Evolutionary conservation across 441 rosid species (phyloP).

Genomic region (Dalechampia spathulata): DNA sequence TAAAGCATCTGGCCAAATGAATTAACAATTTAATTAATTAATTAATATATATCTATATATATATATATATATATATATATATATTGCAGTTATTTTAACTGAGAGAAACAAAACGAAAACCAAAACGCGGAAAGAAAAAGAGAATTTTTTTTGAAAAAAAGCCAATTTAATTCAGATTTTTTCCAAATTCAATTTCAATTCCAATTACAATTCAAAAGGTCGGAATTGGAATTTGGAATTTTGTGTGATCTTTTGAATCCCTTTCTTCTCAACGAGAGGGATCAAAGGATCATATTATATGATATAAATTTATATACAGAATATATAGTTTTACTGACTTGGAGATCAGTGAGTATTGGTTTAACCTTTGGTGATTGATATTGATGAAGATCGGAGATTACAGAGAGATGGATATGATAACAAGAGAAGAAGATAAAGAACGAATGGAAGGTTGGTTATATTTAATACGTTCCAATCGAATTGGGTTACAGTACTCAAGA

Average conservation of each 20-base stretch:
- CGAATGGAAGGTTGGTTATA: slow-evolving; percentile 94
- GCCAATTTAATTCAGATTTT: not conserved
- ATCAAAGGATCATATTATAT: slow-evolving; percentile 12
- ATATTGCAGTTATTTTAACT: slow-evolving; percentile 9
- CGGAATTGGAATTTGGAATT: no score
- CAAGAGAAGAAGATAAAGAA: slow-evolving; percentile 20
- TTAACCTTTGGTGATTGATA: not conserved
- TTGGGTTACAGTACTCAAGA: slow-evolving; percentile 79
- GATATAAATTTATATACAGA: no score
- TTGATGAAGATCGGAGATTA: no score
- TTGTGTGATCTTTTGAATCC: slow-evolving; percentile 12
- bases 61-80: no score
- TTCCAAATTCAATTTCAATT: not conserved
- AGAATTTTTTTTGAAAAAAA: not conserved
- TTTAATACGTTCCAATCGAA: slow-evolving; percentile 63
- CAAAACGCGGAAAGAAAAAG: not conserved
- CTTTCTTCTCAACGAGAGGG: slow-evolving; percentile 3
- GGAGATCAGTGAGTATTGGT: not conserved
- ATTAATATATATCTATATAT: no score
- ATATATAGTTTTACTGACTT: no score
- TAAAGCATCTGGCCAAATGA: no score
- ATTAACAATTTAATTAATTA: no score
- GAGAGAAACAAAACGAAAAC: not conserved
- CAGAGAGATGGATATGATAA: slow-evolving; percentile 22
- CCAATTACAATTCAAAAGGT: not conserved